Conservation (phyloP, 2,329 filamentous ascomycete genomes). For the Lecanicillium sp. region DNA sequence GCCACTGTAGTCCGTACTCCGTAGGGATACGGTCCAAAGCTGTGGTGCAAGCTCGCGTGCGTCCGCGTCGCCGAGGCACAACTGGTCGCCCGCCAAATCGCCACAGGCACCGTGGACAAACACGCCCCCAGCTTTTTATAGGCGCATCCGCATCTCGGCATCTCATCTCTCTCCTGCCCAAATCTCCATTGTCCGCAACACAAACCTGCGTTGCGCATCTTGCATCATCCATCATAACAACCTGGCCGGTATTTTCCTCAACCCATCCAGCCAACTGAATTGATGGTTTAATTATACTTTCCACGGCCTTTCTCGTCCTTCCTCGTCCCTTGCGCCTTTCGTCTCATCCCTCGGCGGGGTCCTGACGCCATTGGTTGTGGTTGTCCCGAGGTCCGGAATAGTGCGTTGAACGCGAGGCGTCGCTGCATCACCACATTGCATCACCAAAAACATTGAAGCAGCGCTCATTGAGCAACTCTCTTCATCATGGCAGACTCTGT, state of each 20-base stretch:
- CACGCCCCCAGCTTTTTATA: too few species aligned
- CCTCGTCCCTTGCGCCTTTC: neutral
- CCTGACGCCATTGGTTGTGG: constrained; percentile 10
- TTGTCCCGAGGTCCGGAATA: constrained; percentile 10
- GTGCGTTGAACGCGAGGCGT: neutral
- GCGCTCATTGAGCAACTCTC: neutral
- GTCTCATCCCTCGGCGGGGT: constrained; percentile 7
- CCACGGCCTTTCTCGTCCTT: neutral
- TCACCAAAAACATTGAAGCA: neutral
- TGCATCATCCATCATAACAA: too few species aligned
- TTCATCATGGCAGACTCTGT: constrained; percentile 29
- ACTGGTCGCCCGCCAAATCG: neutral
- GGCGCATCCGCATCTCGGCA: too few species aligned
- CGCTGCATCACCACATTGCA: neutral
- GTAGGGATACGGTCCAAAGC: too few species aligned
- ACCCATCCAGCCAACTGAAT: too few species aligned
- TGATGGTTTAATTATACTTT: too few species aligned
- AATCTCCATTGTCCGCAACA: too few species aligned
- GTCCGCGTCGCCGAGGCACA: constrained; percentile 7
- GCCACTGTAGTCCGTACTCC: neutral
- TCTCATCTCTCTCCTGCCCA: too few species aligned
- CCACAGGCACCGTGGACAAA: too few species aligned
- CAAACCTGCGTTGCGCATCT: too few species aligned
- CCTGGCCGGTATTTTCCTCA: too few species aligned
- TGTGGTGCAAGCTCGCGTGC: constrained; percentile 1